Conservation (phyloP, 2,329 filamentous ascomycete species). For the Hymenoscyphus repandus region DNA sequence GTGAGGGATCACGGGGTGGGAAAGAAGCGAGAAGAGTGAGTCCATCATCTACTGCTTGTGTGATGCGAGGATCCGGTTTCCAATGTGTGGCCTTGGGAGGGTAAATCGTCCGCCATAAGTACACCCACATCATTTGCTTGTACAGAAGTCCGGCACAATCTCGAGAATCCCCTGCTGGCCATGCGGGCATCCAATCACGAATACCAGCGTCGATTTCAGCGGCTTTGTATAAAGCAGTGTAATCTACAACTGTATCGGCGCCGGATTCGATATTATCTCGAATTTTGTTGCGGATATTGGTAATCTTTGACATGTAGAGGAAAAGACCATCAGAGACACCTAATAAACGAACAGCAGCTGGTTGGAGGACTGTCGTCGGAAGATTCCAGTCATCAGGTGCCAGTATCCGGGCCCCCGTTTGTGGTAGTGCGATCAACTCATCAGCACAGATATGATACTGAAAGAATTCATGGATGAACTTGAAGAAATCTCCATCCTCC, state of each 20-base stretch:
- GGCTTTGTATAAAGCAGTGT: conserved; percentile 65
- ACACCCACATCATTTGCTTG: conserved; percentile 62
- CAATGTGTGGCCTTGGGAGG: conserved; percentile 40
- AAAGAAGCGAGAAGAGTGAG: conserved; percentile 50
- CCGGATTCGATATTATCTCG: conserved; percentile 58
- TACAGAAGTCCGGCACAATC: conserved; percentile 53
- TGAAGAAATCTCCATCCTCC: conserved; percentile 63
- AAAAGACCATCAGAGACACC: conserved; percentile 82
- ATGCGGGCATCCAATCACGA: conserved; percentile 65
- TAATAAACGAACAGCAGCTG: conserved; percentile 48
- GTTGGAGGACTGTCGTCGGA: conserved; percentile 21
- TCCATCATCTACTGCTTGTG: conserved; percentile 50
- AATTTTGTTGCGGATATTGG: conserved; percentile 68
- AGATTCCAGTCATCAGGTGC: conserved; percentile 24
- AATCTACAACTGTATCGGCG: conserved; percentile 66
- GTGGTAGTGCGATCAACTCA: conserved; percentile 47
- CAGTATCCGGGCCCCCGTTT: conserved; percentile 30
- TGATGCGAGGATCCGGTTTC: conserved; percentile 43
- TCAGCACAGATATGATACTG: conserved; percentile 74
- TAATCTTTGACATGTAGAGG: conserved; percentile 72
- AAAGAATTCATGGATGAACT: conserved; percentile 71
- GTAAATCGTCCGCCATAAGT: conserved; percentile 56
- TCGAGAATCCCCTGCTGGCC: conserved; percentile 52
- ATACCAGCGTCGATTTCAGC: conserved; percentile 72
- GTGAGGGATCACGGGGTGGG: conserved; percentile 50